These are phyloP conservation scores for Euphrasia arctica DNA, from an alignment of 305 asterid species.

Conservation along the genomic window DNA sequence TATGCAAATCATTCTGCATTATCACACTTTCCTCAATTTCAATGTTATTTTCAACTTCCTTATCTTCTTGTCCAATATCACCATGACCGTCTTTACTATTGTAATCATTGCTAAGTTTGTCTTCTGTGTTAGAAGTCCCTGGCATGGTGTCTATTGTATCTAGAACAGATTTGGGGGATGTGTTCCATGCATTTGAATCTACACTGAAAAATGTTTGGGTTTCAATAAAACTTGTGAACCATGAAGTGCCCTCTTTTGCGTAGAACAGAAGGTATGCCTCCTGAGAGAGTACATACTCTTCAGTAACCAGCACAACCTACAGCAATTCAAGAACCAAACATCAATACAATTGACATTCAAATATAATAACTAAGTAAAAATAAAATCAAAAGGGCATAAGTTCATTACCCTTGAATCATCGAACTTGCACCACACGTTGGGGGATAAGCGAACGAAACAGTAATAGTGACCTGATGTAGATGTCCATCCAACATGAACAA, in stretches of 20 bases:
- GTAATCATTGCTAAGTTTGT: constrained; percentile 1
- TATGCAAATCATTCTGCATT: constrained; percentile 21
- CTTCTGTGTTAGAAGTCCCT: constrained; percentile 32
- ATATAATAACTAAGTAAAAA: background rate
- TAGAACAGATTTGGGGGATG: constrained; percentile 85
- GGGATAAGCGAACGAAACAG: constrained; percentile 65
- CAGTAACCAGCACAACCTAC: constrained; percentile 56
- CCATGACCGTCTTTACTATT: constrained; percentile 20
- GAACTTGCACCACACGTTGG: constrained; percentile 69
- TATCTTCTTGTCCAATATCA: constrained; percentile 26
- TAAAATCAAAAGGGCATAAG: background rate
- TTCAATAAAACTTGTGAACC: constrained; percentile 63
- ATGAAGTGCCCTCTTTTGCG: constrained; percentile 64
- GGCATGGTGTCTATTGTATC: constrained; percentile 37
- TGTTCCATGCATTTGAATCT: constrained; percentile 34
- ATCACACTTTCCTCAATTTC: constrained; percentile 26
- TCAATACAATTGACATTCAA: constrained; percentile 7
- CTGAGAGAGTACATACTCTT: constrained; percentile 66
- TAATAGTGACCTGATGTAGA: constrained; percentile 85
- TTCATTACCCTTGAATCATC: constrained; percentile 72
- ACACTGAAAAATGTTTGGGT: constrained; percentile 37
- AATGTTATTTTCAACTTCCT: constrained; percentile 20
- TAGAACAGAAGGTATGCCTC: constrained; percentile 89
- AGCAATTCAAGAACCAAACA: constrained; percentile 20
- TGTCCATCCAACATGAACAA: constrained; percentile 72